Evolutionary conservation across 768 basidiomycete species (phyloP).

Genomic region (Chlorophyllum brunneum): DNA sequence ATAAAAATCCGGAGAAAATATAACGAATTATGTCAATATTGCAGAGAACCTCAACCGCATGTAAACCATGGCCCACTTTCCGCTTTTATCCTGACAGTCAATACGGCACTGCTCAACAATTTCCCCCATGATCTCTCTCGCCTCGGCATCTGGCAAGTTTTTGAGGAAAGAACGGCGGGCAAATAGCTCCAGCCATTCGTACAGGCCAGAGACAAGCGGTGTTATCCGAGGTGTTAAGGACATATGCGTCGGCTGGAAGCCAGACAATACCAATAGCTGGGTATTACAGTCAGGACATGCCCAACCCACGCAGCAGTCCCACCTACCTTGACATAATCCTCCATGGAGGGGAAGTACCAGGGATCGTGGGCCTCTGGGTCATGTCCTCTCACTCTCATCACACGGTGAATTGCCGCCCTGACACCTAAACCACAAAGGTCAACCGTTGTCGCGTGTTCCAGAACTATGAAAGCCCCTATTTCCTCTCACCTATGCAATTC

Average conservation of each 20-base stretch:
- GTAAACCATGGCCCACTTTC: conserved; percentile 73
- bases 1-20: no score
- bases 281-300: conserved; percentile 1
- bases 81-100: conserved; percentile 54
- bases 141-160: conserved; percentile 48
- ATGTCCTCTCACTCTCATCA: conserved; percentile 46
- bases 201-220: conserved; percentile 45
- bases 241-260: conserved; percentile 54
- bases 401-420: conserved; percentile 51
- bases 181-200: conserved; percentile 70
- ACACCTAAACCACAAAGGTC: conserved; percentile 44
- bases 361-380: conserved; percentile 65
- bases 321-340: conserved; percentile 58
- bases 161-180: conserved; percentile 56
- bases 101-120: conserved; percentile 52
- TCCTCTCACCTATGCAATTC: conserved; percentile 59
- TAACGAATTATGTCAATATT: conserved; percentile 31
- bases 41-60: conserved; percentile 65
- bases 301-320: conserved; percentile 8
- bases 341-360: conserved; percentile 79
- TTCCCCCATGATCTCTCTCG: conserved; percentile 56
- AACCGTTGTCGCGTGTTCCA: not conserved
- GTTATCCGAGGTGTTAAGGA: conserved; percentile 54
- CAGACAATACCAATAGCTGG: conserved; percentile 52
- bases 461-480: not conserved